Evolutionary conservation across 148 eudicot species (phyloP), one percentile per base, ranked within the genome.

Genomic region (Camellia lanceoleosa): DNA sequence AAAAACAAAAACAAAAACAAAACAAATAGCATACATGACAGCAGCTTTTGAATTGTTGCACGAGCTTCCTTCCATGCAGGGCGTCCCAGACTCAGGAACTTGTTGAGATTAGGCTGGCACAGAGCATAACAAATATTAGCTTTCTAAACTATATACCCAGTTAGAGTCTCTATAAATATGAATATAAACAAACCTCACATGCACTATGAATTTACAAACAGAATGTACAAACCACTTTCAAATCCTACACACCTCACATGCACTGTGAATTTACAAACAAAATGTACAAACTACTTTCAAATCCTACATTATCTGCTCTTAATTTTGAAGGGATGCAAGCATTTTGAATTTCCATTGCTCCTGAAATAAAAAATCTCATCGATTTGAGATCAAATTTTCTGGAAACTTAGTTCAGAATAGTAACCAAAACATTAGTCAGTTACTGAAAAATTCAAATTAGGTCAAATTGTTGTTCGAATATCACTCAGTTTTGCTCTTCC

Each of bases 31-130:
- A 66, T 88, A 92, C 99, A 88, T 82, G 97, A 95, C 73, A 95
- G 82, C 14, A 93, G 87, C 79, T 91, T 95, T 85, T 95, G 97
- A 84, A 93, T 85, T 59, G 93, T 85, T 30, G 91, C 85, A 59
- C 99, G 97, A 84, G 99, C 99, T 86, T 95, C 99, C 87, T 87
- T 93, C 99, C 99, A 95, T 8, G 99, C 99, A 58, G 95, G 93
- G 23, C 92, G 84, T 56, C 97, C 99, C 95, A 95, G 68, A 74
- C 78, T 90, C 87, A 88, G 42, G 73, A 93, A 92, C 81, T 89
- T 93, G 81, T 95, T 95, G 46, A 95, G 91, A 79, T 95, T 95
- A 7, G 95, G 85, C 99, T 95, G 92, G 73, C 55, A 70, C 74
- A 80, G 61, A 61, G 71, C 52, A 77, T 30, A 44, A 14, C 30